These are phyloP conservation scores for Cicer yamashitae DNA, from an alignment of 306 rosid genomes.

Conservation along the genomic window DNA sequence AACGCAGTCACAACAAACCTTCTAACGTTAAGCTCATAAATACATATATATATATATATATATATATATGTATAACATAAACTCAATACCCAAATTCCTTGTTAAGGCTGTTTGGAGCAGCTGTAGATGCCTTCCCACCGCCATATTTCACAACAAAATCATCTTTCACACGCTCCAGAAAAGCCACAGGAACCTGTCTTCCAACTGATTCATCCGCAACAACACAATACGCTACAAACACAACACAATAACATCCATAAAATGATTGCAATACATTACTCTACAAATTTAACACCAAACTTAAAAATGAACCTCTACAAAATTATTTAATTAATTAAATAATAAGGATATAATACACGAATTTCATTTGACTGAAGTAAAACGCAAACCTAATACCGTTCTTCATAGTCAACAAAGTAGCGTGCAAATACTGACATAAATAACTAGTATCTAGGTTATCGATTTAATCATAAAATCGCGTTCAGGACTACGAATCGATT, in stretches of 20 bases:
- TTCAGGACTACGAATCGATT: not conserved
- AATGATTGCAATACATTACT: not conserved
- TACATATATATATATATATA: not conserved
- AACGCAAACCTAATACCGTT: constrained; percentile 16
- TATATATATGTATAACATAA: not conserved
- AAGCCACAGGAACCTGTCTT: constrained; percentile 89
- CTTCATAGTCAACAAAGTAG: not conserved
- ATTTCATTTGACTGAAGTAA: constrained; percentile 1
- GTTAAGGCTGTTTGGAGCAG: constrained; percentile 81
- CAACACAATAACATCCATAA: constrained; percentile 6
- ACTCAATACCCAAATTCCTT: constrained; percentile 85
- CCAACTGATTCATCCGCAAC: constrained; percentile 94
- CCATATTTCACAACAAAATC: constrained; percentile 79
- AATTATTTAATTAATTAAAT: not conserved
- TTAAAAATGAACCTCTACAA: not conserved
- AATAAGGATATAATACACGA: not conserved
- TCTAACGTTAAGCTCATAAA: constrained; percentile 7
- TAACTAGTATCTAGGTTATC: constrained; percentile 9
- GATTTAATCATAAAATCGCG: not conserved
- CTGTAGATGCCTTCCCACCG: constrained; percentile 85
- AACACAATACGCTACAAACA: constrained; percentile 82
- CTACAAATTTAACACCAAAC: constrained; percentile 6
- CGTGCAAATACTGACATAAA: not conserved
- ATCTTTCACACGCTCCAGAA: constrained; percentile 92
- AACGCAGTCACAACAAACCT: constrained; percentile 31